A percentile compares a stretch with the other conserved stretches of the same genome.
Conservation (phyloP, 306 rosid species). For the Fragaria vesca region DNA sequence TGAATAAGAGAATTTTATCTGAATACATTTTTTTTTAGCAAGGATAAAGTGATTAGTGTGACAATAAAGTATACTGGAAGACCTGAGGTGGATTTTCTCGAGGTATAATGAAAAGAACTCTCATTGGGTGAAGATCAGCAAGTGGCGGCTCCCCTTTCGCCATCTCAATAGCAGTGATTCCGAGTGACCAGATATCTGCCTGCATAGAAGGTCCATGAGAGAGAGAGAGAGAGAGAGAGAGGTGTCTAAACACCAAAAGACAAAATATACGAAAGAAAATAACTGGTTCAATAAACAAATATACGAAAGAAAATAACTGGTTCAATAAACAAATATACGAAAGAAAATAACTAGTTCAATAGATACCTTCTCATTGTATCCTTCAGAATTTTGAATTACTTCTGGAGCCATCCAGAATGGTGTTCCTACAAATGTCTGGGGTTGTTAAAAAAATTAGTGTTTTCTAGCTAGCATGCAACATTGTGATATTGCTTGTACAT, state of each 20-base stretch:
- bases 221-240: not conserved
- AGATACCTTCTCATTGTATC: constrained; percentile 95
- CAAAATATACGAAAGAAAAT: not conserved
- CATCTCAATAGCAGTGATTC: constrained; percentile 98
- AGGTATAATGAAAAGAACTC: constrained; percentile 97
- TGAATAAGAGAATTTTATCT: constrained; percentile 13
- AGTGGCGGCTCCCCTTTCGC: constrained; percentile 99
- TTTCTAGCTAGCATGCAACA: constrained; percentile 18
- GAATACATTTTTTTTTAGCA: constrained; percentile 11
- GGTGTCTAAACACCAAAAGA: not conserved
- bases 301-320: not conserved
- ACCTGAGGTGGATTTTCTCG: constrained; percentile 99
- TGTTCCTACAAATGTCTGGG: constrained; percentile 99
- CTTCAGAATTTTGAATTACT: constrained; percentile 96
- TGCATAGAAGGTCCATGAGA: constrained; percentile 37
- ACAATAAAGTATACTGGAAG: constrained; percentile 7
- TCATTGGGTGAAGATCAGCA: constrained; percentile 98
- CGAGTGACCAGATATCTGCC: constrained; percentile 99
- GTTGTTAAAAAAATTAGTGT: constrained; percentile 54
- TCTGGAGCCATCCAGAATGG: constrained; percentile 99
- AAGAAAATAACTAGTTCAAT: not conserved
- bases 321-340: not conserved
- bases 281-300: constrained; percentile 4
- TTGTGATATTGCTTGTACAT: not conserved
- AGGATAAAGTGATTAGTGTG: not conserved